Conservation (phyloP, 2,329 filamentous ascomycete genomes). For the Talaromyces funiculosus region DNA sequence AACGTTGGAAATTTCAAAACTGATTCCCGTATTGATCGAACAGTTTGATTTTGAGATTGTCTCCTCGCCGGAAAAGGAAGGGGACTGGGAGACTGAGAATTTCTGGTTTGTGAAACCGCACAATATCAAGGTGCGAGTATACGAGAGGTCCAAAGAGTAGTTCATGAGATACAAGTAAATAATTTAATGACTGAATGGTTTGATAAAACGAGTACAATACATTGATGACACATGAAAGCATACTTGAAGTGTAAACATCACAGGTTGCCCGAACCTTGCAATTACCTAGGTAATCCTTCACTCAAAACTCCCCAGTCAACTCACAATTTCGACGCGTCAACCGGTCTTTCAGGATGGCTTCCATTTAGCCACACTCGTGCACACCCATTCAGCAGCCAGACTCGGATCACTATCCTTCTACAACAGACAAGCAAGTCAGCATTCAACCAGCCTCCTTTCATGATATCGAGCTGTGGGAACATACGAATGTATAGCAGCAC, state of each 20-base stretch:
- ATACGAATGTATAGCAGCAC: conserved; percentile 13
- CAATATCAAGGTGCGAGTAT: not conserved
- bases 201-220: not conserved
- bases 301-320: not conserved
- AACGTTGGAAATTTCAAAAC: conserved; percentile 24
- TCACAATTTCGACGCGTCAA: no score
- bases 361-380: conserved; percentile 11
- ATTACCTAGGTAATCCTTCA: not conserved
- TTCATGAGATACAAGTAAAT: not conserved
- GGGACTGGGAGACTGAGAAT: conserved; percentile 1
- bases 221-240: not conserved
- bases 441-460: not conserved
- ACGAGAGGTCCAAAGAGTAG: not conserved
- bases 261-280: not conserved
- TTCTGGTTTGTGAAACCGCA: conserved; percentile 3
- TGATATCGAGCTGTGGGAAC: not conserved
- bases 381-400: conserved; percentile 7
- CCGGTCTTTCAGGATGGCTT: not conserved
- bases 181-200: no score
- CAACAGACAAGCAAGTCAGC: not conserved
- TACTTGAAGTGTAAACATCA: no score
- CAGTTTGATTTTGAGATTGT: conserved; percentile 13
- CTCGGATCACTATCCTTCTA: not conserved
- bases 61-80: not conserved
- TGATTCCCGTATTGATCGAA: conserved; percentile 20